phyloP scores from a whole-genome alignment of 2,329 filamentous ascomycete species.

The Neocucurbitaria cava region DNA sequence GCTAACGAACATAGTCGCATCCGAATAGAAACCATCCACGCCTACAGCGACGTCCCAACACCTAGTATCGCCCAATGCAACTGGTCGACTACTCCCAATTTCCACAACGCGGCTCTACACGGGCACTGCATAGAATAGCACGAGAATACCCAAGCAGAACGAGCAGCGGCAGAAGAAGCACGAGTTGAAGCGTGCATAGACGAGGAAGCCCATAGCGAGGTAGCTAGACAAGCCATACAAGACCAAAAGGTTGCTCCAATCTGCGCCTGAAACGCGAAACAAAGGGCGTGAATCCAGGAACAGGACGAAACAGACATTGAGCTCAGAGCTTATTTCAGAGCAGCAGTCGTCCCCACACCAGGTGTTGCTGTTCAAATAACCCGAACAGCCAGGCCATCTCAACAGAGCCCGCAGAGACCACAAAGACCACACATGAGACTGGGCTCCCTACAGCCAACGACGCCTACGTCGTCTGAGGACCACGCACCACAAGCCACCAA shows the following conservation, averaged over 20 bases:
- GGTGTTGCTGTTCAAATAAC: neutral
- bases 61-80: neutral
- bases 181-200: constrained; percentile 7
- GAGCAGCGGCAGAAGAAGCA: neutral
- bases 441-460: neutral
- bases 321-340: constrained; percentile 19
- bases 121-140: constrained; percentile 1
- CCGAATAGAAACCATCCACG: constrained; percentile 2
- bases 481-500: neutral
- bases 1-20: constrained; percentile 14
- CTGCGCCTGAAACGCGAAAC: constrained; percentile 15
- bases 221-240: constrained; percentile 11
- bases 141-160: neutral
- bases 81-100: neutral
- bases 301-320: constrained; percentile 9
- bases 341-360: constrained; percentile 17
- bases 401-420: no score
- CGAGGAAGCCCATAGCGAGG: constrained; percentile 13
- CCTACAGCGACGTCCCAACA: neutral
- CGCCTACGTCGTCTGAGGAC: neutral
- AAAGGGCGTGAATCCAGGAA: constrained; percentile 5
- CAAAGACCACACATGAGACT: neutral
- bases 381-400: neutral
- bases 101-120: neutral
- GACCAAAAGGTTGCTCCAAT: constrained; percentile 19